Evolutionary conservation across 768 basidiomycete species (phyloP), one percentile per base, ranked within the genome.

Genomic region (Podaxis sp.): DNA sequence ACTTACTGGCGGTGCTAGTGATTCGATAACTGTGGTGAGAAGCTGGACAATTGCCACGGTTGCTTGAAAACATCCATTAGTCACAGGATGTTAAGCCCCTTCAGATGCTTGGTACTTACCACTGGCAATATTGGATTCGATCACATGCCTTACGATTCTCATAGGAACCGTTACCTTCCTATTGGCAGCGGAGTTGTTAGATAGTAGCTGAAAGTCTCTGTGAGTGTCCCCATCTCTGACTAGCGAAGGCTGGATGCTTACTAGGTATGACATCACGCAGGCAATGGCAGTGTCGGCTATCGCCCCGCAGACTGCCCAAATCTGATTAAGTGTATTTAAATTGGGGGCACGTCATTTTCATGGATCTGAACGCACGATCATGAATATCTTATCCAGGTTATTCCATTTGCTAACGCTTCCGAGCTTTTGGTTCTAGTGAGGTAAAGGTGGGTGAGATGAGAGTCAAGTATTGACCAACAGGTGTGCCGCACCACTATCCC

Each of bases 1-100:
- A 25, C 57, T 22, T 37, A 58, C 57, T 15, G 57, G 57, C 15
- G 57, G 57, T 19, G 41, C 25, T 47, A 50, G 36, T 3, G 57
- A 22, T 13, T 33, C 11, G n/a, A 58, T 58, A 12, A 58, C 19
- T 4, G 43, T 58, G n/a, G 46, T 47, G 17, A 36, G n/a, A 9
- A 47, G 43, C 12, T 22, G 46, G 17, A 47, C 29, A 7, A 58
- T 36, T 4, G 57, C 43, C 6, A 58, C 43, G 8, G 46, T 22
- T 9, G 57, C 57, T 58, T 36, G 33, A 22, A 33, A 19, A 33
- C 29, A 29, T 33, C 4, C 11, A 22, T 37, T 8, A 58, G 33
- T n/a, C 13, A 9, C 47, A 46, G 9, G 25, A 15, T 7, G 2
- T 33, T 33, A 22, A 15, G n/a, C 17, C 27, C 17, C 11, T 22